Evolutionary conservation across 768 basidiomycete genomes (phyloP).

Genomic region (Exidia glandulosa): DNA sequence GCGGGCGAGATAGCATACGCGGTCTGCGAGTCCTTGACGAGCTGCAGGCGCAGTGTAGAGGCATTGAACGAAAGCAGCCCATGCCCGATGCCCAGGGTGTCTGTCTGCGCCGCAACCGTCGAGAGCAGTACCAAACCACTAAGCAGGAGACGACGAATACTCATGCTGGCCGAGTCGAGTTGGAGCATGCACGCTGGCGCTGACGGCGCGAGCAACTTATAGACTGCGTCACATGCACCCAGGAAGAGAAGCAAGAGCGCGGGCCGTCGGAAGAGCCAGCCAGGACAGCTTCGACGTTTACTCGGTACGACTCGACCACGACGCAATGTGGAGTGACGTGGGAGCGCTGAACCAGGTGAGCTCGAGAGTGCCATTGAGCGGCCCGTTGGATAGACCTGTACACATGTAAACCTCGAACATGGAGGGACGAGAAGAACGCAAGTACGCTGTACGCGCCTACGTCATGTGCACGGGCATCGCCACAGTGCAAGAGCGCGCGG

Average conservation of each 20-base stretch:
- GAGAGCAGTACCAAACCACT: neutral
- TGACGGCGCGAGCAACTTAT: neutral
- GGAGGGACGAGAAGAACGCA: too few species aligned
- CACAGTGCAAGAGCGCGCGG: too few species aligned
- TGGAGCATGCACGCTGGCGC: neutral
- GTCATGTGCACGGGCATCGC: too few species aligned
- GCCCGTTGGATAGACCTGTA: too few species aligned
- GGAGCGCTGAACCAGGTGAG: neutral
- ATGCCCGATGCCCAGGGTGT: slow-evolving; percentile 33
- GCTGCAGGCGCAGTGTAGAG: slow-evolving; percentile 31
- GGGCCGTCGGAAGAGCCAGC: neutral
- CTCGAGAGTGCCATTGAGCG: neutral
- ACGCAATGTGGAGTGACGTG: neutral
- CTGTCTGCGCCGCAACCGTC: slow-evolving; percentile 1
- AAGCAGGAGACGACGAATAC: neutral
- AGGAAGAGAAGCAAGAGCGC: neutral
- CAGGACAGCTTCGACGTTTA: neutral
- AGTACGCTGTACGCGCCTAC: too few species aligned
- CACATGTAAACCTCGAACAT: too few species aligned
- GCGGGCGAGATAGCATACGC: slow-evolving; percentile 37
- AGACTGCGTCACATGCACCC: neutral
- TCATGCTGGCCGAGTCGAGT: neutral
- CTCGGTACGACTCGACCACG: neutral
- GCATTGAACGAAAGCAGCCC: slow-evolving; percentile 39
- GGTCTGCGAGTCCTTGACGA: slow-evolving; percentile 50